A percentile compares a stretch with the other conserved stretches of the same genome.
Conservation (phyloP, 1,284 basidiomycete genomes). For the Irpex sp. region DNA sequence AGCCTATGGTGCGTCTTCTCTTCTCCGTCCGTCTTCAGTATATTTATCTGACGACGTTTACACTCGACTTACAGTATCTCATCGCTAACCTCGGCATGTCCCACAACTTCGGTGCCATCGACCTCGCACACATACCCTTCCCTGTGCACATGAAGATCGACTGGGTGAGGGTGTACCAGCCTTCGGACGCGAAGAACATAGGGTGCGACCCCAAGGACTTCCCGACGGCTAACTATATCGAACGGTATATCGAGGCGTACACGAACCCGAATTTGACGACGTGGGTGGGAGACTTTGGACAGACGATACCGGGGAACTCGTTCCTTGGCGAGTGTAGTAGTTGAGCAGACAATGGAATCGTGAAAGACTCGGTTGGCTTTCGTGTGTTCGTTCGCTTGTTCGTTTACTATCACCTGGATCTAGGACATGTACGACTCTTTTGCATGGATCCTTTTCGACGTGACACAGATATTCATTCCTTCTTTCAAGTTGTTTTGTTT, state of each 20-base stretch:
- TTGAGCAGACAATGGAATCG: neutral
- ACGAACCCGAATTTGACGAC: conserved; percentile 36
- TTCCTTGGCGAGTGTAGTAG: conserved; percentile 22
- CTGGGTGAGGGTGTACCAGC: conserved; percentile 56
- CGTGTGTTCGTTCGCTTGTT: too few species aligned
- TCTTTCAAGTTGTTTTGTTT: too few species aligned
- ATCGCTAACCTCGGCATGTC: conserved; percentile 54
- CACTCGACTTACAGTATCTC: conserved; percentile 32
- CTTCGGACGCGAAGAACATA: conserved; percentile 38
- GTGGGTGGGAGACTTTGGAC: conserved; percentile 30
- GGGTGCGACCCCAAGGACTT: conserved; percentile 50
- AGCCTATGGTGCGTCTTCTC: conserved; percentile 48
- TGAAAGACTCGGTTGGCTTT: too few species aligned
- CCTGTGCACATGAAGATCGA: conserved; percentile 50
- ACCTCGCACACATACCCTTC: conserved; percentile 36
- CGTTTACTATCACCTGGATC: too few species aligned
- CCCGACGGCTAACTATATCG: conserved; percentile 51
- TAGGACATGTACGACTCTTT: too few species aligned
- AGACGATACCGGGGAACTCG: conserved; percentile 31
- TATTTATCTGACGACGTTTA: neutral
- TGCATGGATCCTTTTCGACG: too few species aligned
- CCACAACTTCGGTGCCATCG: conserved; percentile 46
- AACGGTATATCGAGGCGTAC: conserved; percentile 31
- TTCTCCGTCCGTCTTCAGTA: conserved; percentile 3
- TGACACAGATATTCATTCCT: too few species aligned